Percentiles rank a stretch among this genome's conserved stretches.
phyloP scores from a whole-genome alignment of 371 early-diverging fungal species.

The Polyrhizophydium stewartii region DNA sequence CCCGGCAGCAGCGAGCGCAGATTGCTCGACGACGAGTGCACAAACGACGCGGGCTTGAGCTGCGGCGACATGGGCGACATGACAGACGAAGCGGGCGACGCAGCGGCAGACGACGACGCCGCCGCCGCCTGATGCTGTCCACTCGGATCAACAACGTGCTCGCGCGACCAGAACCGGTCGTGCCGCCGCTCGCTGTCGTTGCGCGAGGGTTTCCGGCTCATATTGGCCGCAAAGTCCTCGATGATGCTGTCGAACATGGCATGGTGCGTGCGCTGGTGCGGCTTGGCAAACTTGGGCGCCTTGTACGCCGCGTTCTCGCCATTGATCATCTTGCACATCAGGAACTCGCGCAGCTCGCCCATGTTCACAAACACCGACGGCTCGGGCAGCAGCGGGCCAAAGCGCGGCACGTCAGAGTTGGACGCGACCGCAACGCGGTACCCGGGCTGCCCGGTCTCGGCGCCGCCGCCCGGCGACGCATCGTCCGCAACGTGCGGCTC shows the following conservation, averaged over 20 bases:
- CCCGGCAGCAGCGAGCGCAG: too few species aligned
- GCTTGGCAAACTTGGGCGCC: conserved; percentile 55
- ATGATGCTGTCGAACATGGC: conserved; percentile 32
- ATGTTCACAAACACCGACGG: conserved; percentile 54
- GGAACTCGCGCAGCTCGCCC: conserved; percentile 48
- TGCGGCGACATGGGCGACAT: too few species aligned
- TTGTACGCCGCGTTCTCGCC: conserved; percentile 71
- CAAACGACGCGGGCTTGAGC: too few species aligned
- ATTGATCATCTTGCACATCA: conserved; percentile 57
- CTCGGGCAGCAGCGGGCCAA: conserved; percentile 60
- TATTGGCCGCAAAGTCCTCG: neutral
- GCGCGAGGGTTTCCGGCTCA: too few species aligned
- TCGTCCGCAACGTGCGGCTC: conserved; percentile 12
- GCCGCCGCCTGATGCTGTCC: too few species aligned
- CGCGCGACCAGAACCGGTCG: too few species aligned
- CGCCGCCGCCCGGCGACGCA: neutral
- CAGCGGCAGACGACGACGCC: too few species aligned
- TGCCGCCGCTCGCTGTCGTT: too few species aligned
- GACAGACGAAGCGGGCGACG: too few species aligned
- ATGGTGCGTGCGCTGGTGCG: conserved; percentile 27
- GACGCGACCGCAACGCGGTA: conserved; percentile 50
- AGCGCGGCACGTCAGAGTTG: conserved; percentile 57
- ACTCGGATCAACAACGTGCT: too few species aligned
- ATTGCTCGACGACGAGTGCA: too few species aligned
- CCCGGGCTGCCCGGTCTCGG: conserved; percentile 21